Conservation (phyloP, 2,329 filamentous ascomycete species). For the Tolypocladium pustulatum region DNA sequence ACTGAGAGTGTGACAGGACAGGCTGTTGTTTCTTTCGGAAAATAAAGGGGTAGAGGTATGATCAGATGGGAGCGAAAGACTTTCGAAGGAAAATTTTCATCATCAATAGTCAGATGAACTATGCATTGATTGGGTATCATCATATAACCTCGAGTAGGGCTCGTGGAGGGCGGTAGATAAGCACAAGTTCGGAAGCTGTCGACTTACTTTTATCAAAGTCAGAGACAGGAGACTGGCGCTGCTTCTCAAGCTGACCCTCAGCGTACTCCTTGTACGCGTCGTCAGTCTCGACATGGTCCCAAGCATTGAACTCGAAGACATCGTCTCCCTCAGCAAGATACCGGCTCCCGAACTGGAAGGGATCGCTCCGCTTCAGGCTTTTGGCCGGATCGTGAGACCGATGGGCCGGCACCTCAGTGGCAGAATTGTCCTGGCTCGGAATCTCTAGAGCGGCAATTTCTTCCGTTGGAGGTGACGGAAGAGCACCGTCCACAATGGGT, state of each 20-base stretch:
- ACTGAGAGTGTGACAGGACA: background rate
- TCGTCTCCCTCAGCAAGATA: constrained; percentile 75
- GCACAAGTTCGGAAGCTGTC: background rate
- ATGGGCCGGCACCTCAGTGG: constrained; percentile 37
- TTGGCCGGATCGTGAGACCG: constrained; percentile 60
- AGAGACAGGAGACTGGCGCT: constrained; percentile 76
- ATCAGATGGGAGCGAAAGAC: constrained; percentile 71
- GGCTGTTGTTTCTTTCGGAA: background rate
- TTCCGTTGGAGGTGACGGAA: constrained; percentile 8
- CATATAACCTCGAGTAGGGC: constrained; percentile 29
- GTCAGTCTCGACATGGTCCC: constrained; percentile 96
- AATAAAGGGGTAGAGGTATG: constrained; percentile 6
- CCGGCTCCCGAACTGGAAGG: constrained; percentile 91
- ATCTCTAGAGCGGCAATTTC: constrained; percentile 12
- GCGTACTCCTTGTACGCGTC: constrained; percentile 79
- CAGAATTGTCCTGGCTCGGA: constrained; percentile 3
- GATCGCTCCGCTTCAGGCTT: constrained; percentile 80
- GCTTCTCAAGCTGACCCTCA: constrained; percentile 72
- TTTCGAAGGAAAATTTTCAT: constrained; percentile 41
- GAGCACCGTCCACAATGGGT: background rate
- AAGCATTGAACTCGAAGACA: constrained; percentile 95
- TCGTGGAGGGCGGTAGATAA: background rate
- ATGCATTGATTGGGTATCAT: constrained; percentile 52
- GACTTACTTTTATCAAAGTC: constrained; percentile 80
- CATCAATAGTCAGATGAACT: constrained; percentile 64